These are phyloP conservation scores for Mycogone perniciosa DNA, from an alignment of 2,329 filamentous ascomycete genomes.

Conservation along the genomic window DNA sequence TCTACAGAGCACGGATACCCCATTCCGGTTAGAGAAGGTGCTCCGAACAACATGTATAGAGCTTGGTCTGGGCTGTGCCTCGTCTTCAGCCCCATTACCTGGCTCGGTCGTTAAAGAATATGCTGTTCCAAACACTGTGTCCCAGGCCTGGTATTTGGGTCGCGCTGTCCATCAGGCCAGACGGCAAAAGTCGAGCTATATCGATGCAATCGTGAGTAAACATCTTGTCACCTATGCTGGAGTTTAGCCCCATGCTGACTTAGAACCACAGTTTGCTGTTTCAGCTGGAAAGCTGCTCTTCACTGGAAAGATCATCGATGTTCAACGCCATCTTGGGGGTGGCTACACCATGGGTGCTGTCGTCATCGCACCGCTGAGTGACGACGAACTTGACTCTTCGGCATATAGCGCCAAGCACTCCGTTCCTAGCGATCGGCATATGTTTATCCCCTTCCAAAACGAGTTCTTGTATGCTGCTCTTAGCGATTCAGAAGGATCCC, in stretches of 20 bases:
- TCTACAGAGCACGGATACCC: conserved; percentile 27
- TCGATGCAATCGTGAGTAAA: conserved; percentile 23
- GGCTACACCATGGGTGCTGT: conserved; percentile 37
- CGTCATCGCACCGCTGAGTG: conserved; percentile 26
- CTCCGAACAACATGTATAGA: conserved; percentile 32
- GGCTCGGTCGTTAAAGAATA: conserved; percentile 28
- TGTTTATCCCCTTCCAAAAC: conserved; percentile 37
- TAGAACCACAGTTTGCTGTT: conserved; percentile 32
- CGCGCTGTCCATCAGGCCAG: conserved; percentile 26
- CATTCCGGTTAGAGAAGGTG: conserved; percentile 29
- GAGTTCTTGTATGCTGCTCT: conserved; percentile 34
- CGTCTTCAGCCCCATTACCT: conserved; percentile 28
- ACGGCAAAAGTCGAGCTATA: conserved; percentile 21
- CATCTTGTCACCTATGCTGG: background rate
- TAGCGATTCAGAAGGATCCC: conserved; percentile 25
- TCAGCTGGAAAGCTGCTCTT: conserved; percentile 32
- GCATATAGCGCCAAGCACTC: conserved; percentile 12
- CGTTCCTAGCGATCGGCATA: conserved; percentile 21
- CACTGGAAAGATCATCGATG: conserved; percentile 35
- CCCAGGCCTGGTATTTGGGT: conserved; percentile 29
- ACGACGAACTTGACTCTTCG: conserved; percentile 24
- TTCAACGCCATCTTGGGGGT: conserved; percentile 31
- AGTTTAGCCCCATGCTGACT: conserved; percentile 18
- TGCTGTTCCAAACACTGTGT: conserved; percentile 28
- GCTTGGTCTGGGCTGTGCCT: conserved; percentile 32